Conservation (phyloP, 2,329 filamentous ascomycete genomes). For the Clonostachys rhizophaga region DNA sequence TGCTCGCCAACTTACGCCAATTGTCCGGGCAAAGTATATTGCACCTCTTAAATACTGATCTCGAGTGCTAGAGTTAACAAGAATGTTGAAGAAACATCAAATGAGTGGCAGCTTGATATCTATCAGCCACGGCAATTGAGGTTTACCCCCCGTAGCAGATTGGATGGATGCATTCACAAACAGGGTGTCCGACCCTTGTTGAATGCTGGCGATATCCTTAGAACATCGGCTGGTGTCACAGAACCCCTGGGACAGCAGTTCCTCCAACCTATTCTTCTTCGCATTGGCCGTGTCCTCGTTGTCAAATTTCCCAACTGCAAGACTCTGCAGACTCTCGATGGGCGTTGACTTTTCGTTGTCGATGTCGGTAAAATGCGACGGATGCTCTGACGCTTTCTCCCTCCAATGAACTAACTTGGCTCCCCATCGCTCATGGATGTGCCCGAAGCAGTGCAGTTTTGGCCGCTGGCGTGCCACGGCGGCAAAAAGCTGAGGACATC, state of each 20-base stretch:
- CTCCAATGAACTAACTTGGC: conserved; percentile 43
- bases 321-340: conserved; percentile 22
- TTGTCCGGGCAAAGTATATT: too few species aligned
- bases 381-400: conserved; percentile 9
- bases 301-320: neutral
- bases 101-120: neutral
- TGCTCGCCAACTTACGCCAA: too few species aligned
- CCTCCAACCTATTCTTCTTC: conserved; percentile 1
- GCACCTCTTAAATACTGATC: too few species aligned
- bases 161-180: conserved; percentile 52
- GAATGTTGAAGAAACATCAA: too few species aligned
- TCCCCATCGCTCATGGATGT: conserved; percentile 24
- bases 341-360: conserved; percentile 34
- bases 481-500: conserved; percentile 21
- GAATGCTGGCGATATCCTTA: conserved; percentile 15
- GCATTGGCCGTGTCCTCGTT: neutral
- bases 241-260: conserved; percentile 11
- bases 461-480: conserved; percentile 19
- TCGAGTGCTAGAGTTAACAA: too few species aligned
- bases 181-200: conserved; percentile 37
- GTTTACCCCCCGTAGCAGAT: conserved; percentile 49
- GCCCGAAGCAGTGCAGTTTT: conserved; percentile 28
- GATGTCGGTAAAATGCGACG: conserved; percentile 41
- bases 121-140: conserved; percentile 34
- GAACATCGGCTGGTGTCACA: conserved; percentile 24